Evolutionary conservation across 345 rosid genomes (phyloP).

Genomic region (Populus nigra): DNA sequence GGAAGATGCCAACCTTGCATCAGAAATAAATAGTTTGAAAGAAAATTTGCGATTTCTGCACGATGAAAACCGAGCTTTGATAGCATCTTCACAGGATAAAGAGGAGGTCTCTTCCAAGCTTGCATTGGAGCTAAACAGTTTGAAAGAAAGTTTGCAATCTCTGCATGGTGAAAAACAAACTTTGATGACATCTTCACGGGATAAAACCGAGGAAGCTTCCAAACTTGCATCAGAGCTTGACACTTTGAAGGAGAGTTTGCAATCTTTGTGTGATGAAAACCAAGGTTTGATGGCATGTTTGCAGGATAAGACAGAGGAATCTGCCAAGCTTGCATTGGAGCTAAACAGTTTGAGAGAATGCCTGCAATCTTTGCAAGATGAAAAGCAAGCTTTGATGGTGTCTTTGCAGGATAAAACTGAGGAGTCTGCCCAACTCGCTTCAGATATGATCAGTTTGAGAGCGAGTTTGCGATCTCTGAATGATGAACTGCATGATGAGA

Average conservation of each 20-base stretch:
- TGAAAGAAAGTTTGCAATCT: slow-evolving; percentile 12
- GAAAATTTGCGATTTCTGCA: slow-evolving; percentile 18
- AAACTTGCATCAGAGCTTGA: slow-evolving; percentile 15
- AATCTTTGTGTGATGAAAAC: slow-evolving; percentile 19
- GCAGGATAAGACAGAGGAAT: slow-evolving; percentile 16
- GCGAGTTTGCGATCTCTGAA: slow-evolving; percentile 27
- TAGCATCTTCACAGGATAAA: slow-evolving; percentile 11
- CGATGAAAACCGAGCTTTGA: slow-evolving; percentile 17
- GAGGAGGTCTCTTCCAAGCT: slow-evolving; percentile 10
- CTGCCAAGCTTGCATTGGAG: slow-evolving; percentile 9
- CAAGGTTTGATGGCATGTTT: slow-evolving; percentile 9
- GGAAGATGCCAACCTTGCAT: slow-evolving; percentile 20
- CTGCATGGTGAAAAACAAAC: slow-evolving; percentile 24
- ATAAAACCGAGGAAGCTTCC: slow-evolving; percentile 13
- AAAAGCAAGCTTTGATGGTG: slow-evolving; percentile 11
- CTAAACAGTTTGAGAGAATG: slow-evolving; percentile 15
- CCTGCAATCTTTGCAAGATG: slow-evolving; percentile 6
- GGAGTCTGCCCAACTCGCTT: slow-evolving; percentile 10
- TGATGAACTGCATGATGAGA: slow-evolving; percentile 50
- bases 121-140: slow-evolving; percentile 16
- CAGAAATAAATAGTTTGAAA: slow-evolving; percentile 21
- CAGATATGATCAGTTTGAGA: slow-evolving; percentile 11
- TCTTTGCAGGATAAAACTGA: slow-evolving; percentile 8
- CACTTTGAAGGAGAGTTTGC: slow-evolving; percentile 14
- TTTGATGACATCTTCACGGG: slow-evolving; percentile 11